A percentile compares a stretch with the other conserved stretches of the same genome.
These are phyloP conservation scores for Fagopyrum tataricum DNA, from an alignment of 148 eudicot species.

Conservation along the genomic window DNA sequence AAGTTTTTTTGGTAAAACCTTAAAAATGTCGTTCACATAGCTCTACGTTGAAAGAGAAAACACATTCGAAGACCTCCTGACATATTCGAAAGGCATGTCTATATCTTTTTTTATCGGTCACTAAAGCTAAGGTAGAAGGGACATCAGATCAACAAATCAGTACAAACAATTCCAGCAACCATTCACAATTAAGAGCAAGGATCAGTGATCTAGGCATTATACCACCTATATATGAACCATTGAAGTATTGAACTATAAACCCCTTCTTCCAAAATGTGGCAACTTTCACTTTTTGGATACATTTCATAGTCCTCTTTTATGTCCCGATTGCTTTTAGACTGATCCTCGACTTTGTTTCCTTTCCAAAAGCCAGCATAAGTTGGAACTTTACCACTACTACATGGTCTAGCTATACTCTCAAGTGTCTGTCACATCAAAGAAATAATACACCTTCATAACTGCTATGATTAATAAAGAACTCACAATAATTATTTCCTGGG, in stretches of 20 bases:
- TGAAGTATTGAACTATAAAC: not conserved
- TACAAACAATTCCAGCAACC: not conserved
- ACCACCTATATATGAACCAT: not conserved
- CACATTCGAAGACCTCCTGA: not conserved
- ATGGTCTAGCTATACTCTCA: too few species aligned
- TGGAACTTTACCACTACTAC: too few species aligned
- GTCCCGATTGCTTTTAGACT: not conserved
- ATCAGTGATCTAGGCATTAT: not conserved
- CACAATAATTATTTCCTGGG: too few species aligned
- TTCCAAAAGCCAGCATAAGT: not conserved
- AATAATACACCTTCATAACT: slow-evolving; percentile 21
- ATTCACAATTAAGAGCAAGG: not conserved
- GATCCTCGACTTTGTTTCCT: not conserved
- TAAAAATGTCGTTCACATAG: not conserved
- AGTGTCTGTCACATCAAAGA: not conserved
- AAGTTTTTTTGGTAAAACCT: not conserved
- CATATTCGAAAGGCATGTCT: too few species aligned
- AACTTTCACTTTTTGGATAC: not conserved
- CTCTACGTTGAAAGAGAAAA: not conserved
- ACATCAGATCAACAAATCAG: not conserved
- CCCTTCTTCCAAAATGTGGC: not conserved
- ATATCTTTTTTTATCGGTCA: not conserved
- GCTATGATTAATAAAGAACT: too few species aligned
- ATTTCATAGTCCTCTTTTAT: not conserved
- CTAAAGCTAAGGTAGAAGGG: not conserved